Percentiles rank a stretch among this genome's conserved stretches.
Evolutionary conservation across 164 flowering plant species (phyloP).

Genomic region (Saururus chinensis): DNA sequence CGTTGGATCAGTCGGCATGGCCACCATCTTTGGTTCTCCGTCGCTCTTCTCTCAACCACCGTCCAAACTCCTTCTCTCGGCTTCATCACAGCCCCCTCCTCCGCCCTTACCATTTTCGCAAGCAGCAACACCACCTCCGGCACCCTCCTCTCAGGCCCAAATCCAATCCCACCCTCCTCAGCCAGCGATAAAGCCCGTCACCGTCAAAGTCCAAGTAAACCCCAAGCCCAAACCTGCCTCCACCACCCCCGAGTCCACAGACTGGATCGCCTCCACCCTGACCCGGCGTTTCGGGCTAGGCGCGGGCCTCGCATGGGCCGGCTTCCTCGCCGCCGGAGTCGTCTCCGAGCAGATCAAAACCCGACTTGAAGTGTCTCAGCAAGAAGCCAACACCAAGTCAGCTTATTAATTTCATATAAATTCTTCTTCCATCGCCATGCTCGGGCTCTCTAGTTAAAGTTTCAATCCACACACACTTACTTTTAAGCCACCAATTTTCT

Average conservation of each 20-base stretch:
- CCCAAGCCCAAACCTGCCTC: slow-evolving; percentile 18
- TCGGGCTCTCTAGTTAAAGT: too few species aligned
- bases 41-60: slow-evolving; percentile 37
- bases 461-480: too few species aligned
- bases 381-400: slow-evolving; percentile 64
- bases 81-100: slow-evolving; percentile 35
- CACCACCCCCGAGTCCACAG: slow-evolving; percentile 49
- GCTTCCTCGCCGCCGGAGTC: slow-evolving; percentile 68
- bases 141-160: slow-evolving; percentile 4
- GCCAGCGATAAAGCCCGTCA: slow-evolving; percentile 6
- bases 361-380: slow-evolving; percentile 63
- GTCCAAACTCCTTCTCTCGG: slow-evolving; percentile 34
- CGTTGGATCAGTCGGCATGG: too few species aligned
- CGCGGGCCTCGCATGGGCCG: slow-evolving; percentile 95
- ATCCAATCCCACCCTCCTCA: slow-evolving; percentile 17
- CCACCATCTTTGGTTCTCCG: slow-evolving; percentile 36
- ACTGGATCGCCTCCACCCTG: slow-evolving; percentile 77
- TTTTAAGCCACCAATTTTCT: too few species aligned
- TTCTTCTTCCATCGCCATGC: too few species aligned
- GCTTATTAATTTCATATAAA: neutral
- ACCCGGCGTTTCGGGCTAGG: slow-evolving; percentile 85
- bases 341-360: slow-evolving; percentile 85
- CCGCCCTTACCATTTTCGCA: slow-evolving; percentile 10
- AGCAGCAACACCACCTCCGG: slow-evolving; percentile 14
- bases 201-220: neutral